Conservation (phyloP, 768 basidiomycete species). For the Baorangia bicolor region DNA sequence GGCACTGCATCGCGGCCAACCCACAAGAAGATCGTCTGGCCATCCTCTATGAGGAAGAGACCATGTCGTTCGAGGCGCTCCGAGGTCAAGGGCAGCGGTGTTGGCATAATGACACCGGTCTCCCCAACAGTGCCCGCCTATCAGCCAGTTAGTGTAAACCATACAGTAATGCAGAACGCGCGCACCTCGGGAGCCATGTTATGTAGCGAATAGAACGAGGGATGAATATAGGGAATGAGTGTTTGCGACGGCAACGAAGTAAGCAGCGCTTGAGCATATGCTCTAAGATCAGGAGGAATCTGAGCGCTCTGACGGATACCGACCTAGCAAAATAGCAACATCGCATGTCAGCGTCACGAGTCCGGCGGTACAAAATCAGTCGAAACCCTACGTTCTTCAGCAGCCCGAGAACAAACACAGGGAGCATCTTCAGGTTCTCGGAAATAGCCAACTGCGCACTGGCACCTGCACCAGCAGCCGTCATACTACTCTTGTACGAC, state of each 20-base stretch:
- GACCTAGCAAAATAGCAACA: slow-evolving; percentile 48
- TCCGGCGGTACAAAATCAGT: background rate
- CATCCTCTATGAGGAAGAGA: slow-evolving; percentile 95
- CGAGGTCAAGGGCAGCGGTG: slow-evolving; percentile 87
- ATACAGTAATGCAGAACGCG: background rate
- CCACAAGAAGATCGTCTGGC: slow-evolving; percentile 97
- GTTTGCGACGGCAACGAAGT: slow-evolving; percentile 89
- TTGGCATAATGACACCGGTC: slow-evolving; percentile 83
- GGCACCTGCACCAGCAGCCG: slow-evolving; percentile 87
- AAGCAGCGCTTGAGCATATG: slow-evolving; percentile 91
- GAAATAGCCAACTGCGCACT: slow-evolving; percentile 91
- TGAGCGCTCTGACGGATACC: slow-evolving; percentile 94
- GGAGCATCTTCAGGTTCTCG: slow-evolving; percentile 94
- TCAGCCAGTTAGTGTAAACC: background rate
- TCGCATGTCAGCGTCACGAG: background rate
- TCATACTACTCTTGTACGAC: slow-evolving; percentile 96
- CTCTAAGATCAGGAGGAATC: slow-evolving; percentile 94
- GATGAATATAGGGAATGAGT: slow-evolving; percentile 92
- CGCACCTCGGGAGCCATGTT: slow-evolving; percentile 91
- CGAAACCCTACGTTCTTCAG: slow-evolving; percentile 81
- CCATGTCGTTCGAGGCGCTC: slow-evolving; percentile 95
- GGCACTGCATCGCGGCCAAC: slow-evolving; percentile 99
- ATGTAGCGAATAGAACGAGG: slow-evolving; percentile 93
- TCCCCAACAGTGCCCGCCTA: slow-evolving; percentile 93
- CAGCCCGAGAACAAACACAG: slow-evolving; percentile 84